Conservation (phyloP, 2,329 filamentous ascomycete species). For the Phaeoacremonium minimum region DNA sequence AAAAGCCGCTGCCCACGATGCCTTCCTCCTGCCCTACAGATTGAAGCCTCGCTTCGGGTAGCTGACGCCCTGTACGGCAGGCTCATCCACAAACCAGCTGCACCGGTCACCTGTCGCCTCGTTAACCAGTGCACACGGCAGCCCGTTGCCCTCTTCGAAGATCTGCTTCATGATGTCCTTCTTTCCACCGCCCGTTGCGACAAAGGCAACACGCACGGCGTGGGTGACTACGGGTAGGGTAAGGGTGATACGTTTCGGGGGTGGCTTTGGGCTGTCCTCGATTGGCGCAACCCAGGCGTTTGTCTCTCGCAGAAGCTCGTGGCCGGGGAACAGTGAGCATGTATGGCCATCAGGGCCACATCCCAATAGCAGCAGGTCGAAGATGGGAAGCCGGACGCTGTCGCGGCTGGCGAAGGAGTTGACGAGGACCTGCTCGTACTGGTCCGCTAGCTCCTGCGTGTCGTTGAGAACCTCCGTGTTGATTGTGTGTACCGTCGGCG, state of each 20-base stretch:
- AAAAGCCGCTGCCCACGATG: slow-evolving; percentile 1
- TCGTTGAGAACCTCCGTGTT: slow-evolving; percentile 63
- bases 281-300: slow-evolving; percentile 91
- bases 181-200: slow-evolving; percentile 86
- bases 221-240: slow-evolving; percentile 88
- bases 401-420: slow-evolving; percentile 84
- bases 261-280: slow-evolving; percentile 91
- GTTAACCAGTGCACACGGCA: slow-evolving; percentile 89
- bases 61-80: slow-evolving; percentile 78
- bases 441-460: slow-evolving; percentile 85
- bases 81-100: slow-evolving; percentile 90
- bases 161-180: slow-evolving; percentile 89
- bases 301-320: slow-evolving; percentile 78
- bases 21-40: slow-evolving; percentile 47
- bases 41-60: slow-evolving; percentile 71
- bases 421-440: slow-evolving; percentile 88
- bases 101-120: slow-evolving; percentile 77
- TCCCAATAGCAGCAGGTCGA: slow-evolving; percentile 89
- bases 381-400: slow-evolving; percentile 90
- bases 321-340: slow-evolving; percentile 91
- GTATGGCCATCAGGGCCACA: slow-evolving; percentile 96
- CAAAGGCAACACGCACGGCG: slow-evolving; percentile 81
- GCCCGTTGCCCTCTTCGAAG: slow-evolving; percentile 74
- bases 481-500: slow-evolving; percentile 76
- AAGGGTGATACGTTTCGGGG: slow-evolving; percentile 83